Evolutionary conservation across 2,329 filamentous ascomycete species (phyloP).

Genomic region (Neoscytalidium dimidiatum): DNA sequence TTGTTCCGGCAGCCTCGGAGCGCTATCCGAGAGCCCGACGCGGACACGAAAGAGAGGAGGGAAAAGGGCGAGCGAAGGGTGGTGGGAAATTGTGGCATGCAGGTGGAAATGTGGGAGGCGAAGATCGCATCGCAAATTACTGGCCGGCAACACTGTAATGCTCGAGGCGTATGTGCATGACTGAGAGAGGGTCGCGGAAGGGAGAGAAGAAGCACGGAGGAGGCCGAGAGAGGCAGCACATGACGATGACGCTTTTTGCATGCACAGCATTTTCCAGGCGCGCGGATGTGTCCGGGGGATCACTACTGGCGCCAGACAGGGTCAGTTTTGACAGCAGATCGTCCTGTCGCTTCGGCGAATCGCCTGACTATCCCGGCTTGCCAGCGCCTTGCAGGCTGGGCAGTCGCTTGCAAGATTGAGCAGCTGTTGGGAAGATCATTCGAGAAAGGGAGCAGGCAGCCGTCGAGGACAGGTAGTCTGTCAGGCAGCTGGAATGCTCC

Average conservation of each 20-base stretch:
- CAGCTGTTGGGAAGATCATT: neutral
- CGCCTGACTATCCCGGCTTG: neutral
- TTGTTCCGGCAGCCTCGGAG: neutral
- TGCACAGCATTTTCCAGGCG: neutral
- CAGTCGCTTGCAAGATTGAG: neutral
- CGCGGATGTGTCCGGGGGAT: conserved; percentile 6
- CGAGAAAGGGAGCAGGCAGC: neutral
- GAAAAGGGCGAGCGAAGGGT: neutral
- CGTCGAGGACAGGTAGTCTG: neutral
- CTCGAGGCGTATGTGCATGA: neutral
- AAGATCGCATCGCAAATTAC: too few species aligned
- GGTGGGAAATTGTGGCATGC: conserved; percentile 2
- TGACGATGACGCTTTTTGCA: neutral
- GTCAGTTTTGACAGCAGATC: neutral
- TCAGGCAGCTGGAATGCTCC: neutral
- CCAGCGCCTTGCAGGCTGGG: neutral
- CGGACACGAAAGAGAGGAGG: neutral
- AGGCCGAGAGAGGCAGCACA: neutral
- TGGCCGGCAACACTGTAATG: neutral
- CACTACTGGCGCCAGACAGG: neutral
- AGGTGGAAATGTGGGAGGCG: neutral
- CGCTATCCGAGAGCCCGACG: neutral
- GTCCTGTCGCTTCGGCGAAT: neutral
- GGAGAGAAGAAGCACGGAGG: neutral
- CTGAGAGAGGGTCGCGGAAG: neutral